phyloP scores from a whole-genome alignment of 116 monocot genomes.

The Cymodocea nodosa region DNA sequence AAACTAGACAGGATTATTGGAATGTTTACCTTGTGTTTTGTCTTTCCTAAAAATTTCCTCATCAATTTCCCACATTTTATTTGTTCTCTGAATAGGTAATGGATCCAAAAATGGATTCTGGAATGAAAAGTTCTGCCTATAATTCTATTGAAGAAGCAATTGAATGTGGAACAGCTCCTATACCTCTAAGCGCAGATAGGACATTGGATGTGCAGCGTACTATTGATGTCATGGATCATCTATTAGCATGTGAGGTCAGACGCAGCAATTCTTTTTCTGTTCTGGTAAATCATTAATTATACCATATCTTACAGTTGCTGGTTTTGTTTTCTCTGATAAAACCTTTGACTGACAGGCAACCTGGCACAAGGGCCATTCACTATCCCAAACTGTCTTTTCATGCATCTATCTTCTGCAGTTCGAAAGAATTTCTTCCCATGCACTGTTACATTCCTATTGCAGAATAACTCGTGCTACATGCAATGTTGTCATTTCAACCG shows the following conservation, averaged over 20 bases:
- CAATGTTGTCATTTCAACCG: constrained; percentile 56
- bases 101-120: constrained; percentile 99
- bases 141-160: constrained; percentile 92
- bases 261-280: neutral
- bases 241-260: constrained; percentile 82
- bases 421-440: constrained; percentile 89
- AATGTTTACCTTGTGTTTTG: neutral
- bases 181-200: constrained; percentile 79
- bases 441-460: constrained; percentile 88
- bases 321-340: constrained; percentile 8
- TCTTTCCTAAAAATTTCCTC: constrained; percentile 1
- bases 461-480: constrained; percentile 78
- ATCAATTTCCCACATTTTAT: neutral
- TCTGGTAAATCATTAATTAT: neutral
- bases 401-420: constrained; percentile 92
- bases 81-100: constrained; percentile 51
- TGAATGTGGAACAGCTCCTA: constrained; percentile 78
- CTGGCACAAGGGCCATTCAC: constrained; percentile 92
- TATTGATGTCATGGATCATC: constrained; percentile 97
- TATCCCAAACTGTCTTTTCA: constrained; percentile 94
- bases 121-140: constrained; percentile 64
- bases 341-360: constrained; percentile 60
- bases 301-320: neutral
- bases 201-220: constrained; percentile 68
- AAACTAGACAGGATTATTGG: no score